These are phyloP conservation scores for Parachlorella kessleri DNA, from an alignment of 139 green algal species.

Conservation along the genomic window DNA sequence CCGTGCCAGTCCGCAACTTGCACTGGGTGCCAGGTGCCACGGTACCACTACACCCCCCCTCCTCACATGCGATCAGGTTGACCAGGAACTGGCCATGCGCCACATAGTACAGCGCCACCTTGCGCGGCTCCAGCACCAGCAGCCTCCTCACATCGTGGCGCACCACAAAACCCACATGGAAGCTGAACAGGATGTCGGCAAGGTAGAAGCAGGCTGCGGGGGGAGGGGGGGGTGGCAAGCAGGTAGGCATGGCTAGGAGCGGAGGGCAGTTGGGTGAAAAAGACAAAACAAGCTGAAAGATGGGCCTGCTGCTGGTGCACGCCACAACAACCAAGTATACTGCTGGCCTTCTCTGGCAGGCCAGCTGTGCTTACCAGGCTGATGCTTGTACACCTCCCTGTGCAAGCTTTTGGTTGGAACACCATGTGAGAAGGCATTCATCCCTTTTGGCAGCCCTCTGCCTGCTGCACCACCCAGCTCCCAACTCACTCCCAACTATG, in stretches of 20 bases:
- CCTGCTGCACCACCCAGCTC: no score
- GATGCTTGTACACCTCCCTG: background rate
- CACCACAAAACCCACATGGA: slow-evolving; percentile 18
- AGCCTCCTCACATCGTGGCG: slow-evolving; percentile 1
- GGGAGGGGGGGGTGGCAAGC: background rate
- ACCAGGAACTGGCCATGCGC: slow-evolving; percentile 11
- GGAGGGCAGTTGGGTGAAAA: no score
- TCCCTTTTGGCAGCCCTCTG: no score
- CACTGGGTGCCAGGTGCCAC: no score
- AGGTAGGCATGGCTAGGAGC: no score
- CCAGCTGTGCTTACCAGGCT: background rate
- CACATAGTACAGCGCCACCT: slow-evolving; percentile 19
- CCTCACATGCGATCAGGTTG: slow-evolving; percentile 16
- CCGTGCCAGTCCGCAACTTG: no score
- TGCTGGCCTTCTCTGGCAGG: background rate
- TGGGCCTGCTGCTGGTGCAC: no score
- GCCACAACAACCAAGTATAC: no score
- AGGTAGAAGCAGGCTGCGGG: slow-evolving; percentile 18
- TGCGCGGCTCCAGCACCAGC: background rate
- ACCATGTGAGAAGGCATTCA: background rate
- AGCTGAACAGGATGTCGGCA: slow-evolving; percentile 3
- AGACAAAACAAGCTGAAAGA: no score
- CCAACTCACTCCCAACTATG: background rate
- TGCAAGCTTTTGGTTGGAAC: background rate
- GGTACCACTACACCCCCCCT: no score